Percentiles rank a stretch among this genome's conserved stretches.
These are phyloP conservation scores for Mycosarcoma maydis DNA, from an alignment of 1,284 basidiomycete species.

Conservation along the genomic window DNA sequence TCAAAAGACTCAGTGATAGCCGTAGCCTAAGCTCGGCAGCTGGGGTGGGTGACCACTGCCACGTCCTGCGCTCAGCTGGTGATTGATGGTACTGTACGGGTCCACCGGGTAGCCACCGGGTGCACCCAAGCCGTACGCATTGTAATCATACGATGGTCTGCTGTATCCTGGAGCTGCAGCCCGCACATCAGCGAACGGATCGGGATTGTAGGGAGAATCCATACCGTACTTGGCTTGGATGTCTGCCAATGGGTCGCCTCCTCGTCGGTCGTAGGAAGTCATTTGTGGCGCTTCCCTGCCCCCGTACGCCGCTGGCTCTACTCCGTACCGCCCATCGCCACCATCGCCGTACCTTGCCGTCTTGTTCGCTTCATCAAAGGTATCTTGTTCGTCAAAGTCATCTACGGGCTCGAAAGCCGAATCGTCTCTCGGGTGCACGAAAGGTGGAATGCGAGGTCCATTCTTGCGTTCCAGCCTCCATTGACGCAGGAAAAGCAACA, in stretches of 20 bases:
- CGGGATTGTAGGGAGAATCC: conserved; percentile 17
- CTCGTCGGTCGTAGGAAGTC: conserved; percentile 38
- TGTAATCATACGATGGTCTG: conserved; percentile 49
- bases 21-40: conserved; percentile 40
- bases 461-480: conserved; percentile 60
- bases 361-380: conserved; percentile 30
- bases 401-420: conserved; percentile 58
- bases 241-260: conserved; percentile 45
- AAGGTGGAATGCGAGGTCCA: conserved; percentile 61
- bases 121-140: conserved; percentile 19
- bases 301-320: background rate
- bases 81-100: conserved; percentile 46
- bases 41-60: conserved; percentile 34
- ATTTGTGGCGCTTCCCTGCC: conserved; percentile 7
- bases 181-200: conserved; percentile 36
- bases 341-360: conserved; percentile 44
- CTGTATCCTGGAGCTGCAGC: conserved; percentile 20
- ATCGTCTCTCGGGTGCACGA: conserved; percentile 57
- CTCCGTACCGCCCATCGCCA: conserved; percentile 28
- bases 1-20: conserved; percentile 10
- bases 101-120: conserved; percentile 28
- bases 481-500: conserved; percentile 55
- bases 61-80: conserved; percentile 34
- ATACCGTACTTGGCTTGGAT: conserved; percentile 54
- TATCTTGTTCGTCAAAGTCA: conserved; percentile 46